Conservation (phyloP, 768 basidiomycete species). For the Pulveroboletus sp. region DNA sequence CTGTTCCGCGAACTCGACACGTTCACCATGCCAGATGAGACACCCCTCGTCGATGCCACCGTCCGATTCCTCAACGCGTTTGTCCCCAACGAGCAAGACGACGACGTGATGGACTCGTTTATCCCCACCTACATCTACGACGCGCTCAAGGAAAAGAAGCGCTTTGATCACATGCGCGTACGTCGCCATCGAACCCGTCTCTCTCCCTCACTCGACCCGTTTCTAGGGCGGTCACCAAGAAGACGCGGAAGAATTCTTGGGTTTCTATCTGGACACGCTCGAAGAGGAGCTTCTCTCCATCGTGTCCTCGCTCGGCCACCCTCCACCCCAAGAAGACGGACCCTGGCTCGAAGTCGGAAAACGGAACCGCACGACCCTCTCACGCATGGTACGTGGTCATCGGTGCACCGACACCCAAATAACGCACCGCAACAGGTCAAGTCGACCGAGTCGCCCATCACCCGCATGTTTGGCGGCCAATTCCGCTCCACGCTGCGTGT, state of each 20-base stretch:
- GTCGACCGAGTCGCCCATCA: conserved; percentile 81
- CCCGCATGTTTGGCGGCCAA: conserved; percentile 90
- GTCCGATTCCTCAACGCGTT: conserved; percentile 82
- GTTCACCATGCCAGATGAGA: conserved; percentile 33
- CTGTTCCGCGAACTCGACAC: conserved; percentile 72
- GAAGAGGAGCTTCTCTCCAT: conserved; percentile 86
- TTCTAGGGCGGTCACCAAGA: conserved; percentile 89
- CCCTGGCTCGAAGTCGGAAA: conserved; percentile 95
- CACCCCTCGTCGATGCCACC: conserved; percentile 67
- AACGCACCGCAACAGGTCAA: conserved; percentile 51
- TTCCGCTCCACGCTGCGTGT: conserved; percentile 81
- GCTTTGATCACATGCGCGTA: conserved; percentile 91
- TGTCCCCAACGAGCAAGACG: conserved; percentile 44
- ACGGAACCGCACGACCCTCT: conserved; percentile 76
- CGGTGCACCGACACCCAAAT: background rate
- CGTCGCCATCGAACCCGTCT: conserved; percentile 29
- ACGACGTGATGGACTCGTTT: conserved; percentile 63
- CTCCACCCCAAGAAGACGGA: conserved; percentile 50
- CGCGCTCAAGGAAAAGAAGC: conserved; percentile 89
- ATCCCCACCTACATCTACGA: conserved; percentile 86
- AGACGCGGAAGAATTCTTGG: conserved; percentile 98
- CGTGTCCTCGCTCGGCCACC: conserved; percentile 51
- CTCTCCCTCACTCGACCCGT: background rate
- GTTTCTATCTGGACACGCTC: conserved; percentile 91
- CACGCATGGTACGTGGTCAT: conserved; percentile 64